Percentiles rank a stretch among this genome's conserved stretches.
Evolutionary conservation across 2,329 filamentous ascomycete genomes (phyloP).

Genomic region (Colletotrichum godetiae): DNA sequence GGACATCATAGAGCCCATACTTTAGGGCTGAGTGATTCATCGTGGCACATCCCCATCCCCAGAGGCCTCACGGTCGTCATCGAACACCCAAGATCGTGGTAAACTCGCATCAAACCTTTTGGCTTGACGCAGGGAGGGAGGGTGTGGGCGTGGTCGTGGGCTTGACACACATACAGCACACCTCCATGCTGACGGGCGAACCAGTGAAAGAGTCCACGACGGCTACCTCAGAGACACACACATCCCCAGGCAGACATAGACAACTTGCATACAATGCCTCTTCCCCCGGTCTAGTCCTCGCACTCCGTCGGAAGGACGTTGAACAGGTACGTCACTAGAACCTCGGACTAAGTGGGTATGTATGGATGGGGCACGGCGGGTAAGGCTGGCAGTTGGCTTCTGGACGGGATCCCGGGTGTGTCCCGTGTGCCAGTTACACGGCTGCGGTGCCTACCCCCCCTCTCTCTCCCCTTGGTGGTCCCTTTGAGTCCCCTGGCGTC

Average conservation of each 20-base stretch:
- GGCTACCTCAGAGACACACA: not conserved
- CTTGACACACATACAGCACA: not conserved
- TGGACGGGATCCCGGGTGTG: not conserved
- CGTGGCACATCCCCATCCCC: not conserved
- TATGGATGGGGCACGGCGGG: not conserved
- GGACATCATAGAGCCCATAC: not conserved
- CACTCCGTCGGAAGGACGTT: not conserved
- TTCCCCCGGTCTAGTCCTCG: not conserved
- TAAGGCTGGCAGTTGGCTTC: conserved; percentile 25
- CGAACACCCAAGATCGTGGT: not conserved
- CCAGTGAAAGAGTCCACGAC: not conserved
- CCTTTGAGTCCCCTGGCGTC: not conserved
- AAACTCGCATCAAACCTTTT: not conserved
- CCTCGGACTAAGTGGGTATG: too few species aligned
- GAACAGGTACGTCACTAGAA: not conserved
- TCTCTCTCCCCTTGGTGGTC: too few species aligned
- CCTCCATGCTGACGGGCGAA: not conserved
- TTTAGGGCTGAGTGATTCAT: not conserved
- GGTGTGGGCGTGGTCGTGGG: not conserved
- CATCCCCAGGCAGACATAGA: not conserved
- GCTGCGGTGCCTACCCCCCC: not conserved
- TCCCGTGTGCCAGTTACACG: conserved; percentile 7
- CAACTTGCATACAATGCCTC: not conserved
- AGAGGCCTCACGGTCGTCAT: not conserved
- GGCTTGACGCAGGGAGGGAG: not conserved